Base-by-base conservation (phyloP, 805 yeast genomes). In the Teunomyces lycoperdinae region DNA sequence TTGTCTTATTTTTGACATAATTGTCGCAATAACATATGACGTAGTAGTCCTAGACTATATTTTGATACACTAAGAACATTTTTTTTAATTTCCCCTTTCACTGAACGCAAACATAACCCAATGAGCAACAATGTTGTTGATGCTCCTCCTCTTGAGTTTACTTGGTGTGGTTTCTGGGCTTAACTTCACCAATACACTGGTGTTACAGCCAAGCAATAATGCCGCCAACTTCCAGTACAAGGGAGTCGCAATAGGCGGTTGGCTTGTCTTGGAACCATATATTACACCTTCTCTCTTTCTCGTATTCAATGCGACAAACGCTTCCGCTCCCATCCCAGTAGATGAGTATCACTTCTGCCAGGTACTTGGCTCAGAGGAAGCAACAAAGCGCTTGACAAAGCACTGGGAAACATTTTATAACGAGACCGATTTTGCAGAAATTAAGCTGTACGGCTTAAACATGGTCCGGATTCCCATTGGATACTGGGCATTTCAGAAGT, bases 401-500 rank as follows among this genome's bases (percentile, higher is more conserved):
- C 90, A 85, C 60, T 84, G 84, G 83, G 64, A 70, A 3, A 63
- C 80, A 0, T 84, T 80, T 74, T 78, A 80, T 50, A 78, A 75
- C 6, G 87, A 83, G 55, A 59, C 69, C 3, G 89, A 85, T 62
- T 80, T 85, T 52, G 56, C 62, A 26, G 67, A 71, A 34, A 83
- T 84, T 28, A 71, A 70, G 44, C 57, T 57, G 3, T 70, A 68
- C 55, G 89, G 89, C 0, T 76, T 85, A 52, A 84, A 85, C 57
- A 70, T 84, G 60, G 89, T 86, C n/a, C 68, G 94, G 43, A 76
- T 87, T 32, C 94, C 94, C 0, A 77, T 86, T 43, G 92, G 92
- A 2, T 87, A 87, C 62, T 87, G 95, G 94, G 88, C 91, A 1
- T 84, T 83, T 67, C 74, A 73, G 48, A 66, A 65, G 32, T 42